Evolutionary conservation across 2,329 filamentous ascomycete species (phyloP).

Genomic region (Arachnomyces sp.): DNA sequence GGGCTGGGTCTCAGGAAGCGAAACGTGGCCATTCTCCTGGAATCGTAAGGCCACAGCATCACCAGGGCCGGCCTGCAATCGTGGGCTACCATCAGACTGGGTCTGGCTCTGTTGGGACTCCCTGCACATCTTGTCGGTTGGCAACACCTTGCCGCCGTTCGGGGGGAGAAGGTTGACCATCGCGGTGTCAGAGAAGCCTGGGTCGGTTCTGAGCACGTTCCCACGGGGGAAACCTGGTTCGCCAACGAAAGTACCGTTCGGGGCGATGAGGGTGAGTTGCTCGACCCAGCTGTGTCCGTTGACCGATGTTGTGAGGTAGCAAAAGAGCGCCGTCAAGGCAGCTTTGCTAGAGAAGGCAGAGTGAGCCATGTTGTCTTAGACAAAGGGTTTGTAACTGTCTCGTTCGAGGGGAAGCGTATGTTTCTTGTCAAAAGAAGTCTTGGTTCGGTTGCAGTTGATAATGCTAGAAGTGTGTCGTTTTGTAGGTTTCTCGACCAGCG

Average conservation of each 20-base stretch:
- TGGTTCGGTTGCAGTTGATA: no score
- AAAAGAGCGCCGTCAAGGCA: conserved; percentile 15
- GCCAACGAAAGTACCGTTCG: conserved; percentile 66
- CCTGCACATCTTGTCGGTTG: conserved; percentile 55
- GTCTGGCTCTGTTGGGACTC: conserved; percentile 52
- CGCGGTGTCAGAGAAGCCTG: conserved; percentile 49
- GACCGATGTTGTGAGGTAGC: conserved; percentile 20
- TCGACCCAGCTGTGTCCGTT: conserved; percentile 76
- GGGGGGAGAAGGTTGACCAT: conserved; percentile 58
- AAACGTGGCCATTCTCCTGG: conserved; percentile 70
- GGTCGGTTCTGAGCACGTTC: conserved; percentile 50
- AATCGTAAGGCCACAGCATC: conserved; percentile 60
- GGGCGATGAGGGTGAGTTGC: conserved; percentile 59
- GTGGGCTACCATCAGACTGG: conserved; percentile 52
- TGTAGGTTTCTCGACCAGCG: no score
- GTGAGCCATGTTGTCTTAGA: conserved; percentile 1
- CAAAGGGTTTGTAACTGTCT: no score
- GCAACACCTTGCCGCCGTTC: conserved; percentile 40
- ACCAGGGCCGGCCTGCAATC: conserved; percentile 52
- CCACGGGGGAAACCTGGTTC: conserved; percentile 66
- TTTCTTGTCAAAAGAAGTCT: no score
- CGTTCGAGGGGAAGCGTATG: no score
- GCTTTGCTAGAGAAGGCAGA: conserved; percentile 7
- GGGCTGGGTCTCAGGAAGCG: conserved; percentile 46
- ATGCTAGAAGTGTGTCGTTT: no score